phyloP scores from a whole-genome alignment of 352 stramenopile species.

The Globisporangium ultimum region DNA sequence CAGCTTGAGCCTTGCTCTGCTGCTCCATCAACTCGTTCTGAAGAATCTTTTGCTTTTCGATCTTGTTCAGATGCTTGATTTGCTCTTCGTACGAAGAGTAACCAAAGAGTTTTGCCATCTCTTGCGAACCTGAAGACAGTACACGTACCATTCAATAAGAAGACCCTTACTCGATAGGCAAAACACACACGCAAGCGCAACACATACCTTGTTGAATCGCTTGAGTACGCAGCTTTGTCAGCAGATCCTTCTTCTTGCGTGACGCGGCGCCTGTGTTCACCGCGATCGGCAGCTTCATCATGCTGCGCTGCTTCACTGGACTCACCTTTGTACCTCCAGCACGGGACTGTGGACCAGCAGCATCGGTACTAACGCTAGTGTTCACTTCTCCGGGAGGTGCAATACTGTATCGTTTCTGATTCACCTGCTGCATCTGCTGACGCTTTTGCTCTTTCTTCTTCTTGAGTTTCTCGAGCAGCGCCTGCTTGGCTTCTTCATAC shows the following conservation, averaged over 20 bases:
- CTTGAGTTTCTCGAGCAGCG: slow-evolving; percentile 63
- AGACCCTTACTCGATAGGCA: neutral
- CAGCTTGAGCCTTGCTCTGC: slow-evolving; percentile 13
- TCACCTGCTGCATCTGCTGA: slow-evolving; percentile 44
- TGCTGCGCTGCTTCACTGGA: slow-evolving; percentile 32
- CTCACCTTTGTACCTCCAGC: slow-evolving; percentile 19
- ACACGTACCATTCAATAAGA: neutral
- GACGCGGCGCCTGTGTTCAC: slow-evolving; percentile 19
- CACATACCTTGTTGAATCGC: slow-evolving; percentile 52
- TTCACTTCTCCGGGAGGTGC: slow-evolving; percentile 1
- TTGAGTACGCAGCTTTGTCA: slow-evolving; percentile 46
- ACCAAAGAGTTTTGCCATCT: slow-evolving; percentile 75
- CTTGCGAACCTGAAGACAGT: slow-evolving; percentile 28
- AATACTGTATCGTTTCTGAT: slow-evolving; percentile 42
- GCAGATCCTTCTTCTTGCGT: slow-evolving; percentile 61
- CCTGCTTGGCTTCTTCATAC: slow-evolving; percentile 47
- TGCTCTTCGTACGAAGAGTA: slow-evolving; percentile 74
- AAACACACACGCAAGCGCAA: neutral
- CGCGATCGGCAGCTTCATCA: slow-evolving; percentile 54
- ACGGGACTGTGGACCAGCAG: neutral
- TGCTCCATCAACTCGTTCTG: slow-evolving; percentile 40
- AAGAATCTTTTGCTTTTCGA: slow-evolving; percentile 61
- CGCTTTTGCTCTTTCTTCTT: slow-evolving; percentile 57
- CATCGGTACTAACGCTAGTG: neutral
- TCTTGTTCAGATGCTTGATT: slow-evolving; percentile 55